phyloP scores from a whole-genome alignment of 1,284 basidiomycete species.

The Papiliotrema nemorosa region DNA sequence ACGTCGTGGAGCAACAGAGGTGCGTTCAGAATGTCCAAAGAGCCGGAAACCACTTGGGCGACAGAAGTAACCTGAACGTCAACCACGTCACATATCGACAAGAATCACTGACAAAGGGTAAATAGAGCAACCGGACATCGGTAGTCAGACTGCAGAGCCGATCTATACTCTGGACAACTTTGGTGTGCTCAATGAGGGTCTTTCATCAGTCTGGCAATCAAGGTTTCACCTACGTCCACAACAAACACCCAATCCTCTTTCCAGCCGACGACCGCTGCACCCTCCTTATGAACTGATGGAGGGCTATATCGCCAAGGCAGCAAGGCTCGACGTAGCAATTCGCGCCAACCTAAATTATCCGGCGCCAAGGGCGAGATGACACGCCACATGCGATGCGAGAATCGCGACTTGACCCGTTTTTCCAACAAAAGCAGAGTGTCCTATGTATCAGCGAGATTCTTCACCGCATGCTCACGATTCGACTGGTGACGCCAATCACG shows the following conservation, averaged over 20 bases:
- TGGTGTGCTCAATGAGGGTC: conserved; percentile 38
- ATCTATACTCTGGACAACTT: conserved; percentile 28
- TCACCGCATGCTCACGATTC: conserved; percentile 54
- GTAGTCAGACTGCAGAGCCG: conserved; percentile 65
- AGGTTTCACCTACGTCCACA: conserved; percentile 54
- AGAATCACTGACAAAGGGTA: conserved; percentile 61
- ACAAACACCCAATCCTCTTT: conserved; percentile 57
- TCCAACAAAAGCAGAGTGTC: conserved; percentile 86
- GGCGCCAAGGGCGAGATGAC: conserved; percentile 60
- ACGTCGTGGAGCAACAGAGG: conserved; percentile 17
- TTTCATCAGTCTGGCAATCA: conserved; percentile 5
- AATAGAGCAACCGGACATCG: conserved; percentile 63
- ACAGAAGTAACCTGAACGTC: conserved; percentile 31
- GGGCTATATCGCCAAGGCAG: conserved; percentile 24
- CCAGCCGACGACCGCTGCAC: conserved; percentile 26
- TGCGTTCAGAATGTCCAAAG: conserved; percentile 30
- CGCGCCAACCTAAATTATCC: conserved; percentile 53
- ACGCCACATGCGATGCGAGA: conserved; percentile 82
- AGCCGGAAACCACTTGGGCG: conserved; percentile 17
- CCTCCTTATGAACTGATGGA: conserved; percentile 31
- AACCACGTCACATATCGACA: not conserved
- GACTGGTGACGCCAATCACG: conserved; percentile 75
- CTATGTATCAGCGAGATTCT: conserved; percentile 21
- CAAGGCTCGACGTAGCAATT: conserved; percentile 54
- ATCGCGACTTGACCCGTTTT: conserved; percentile 92